These are phyloP conservation scores for Pseudonectria buxi DNA, from an alignment of 2,329 filamentous ascomycete genomes.

Conservation along the genomic window DNA sequence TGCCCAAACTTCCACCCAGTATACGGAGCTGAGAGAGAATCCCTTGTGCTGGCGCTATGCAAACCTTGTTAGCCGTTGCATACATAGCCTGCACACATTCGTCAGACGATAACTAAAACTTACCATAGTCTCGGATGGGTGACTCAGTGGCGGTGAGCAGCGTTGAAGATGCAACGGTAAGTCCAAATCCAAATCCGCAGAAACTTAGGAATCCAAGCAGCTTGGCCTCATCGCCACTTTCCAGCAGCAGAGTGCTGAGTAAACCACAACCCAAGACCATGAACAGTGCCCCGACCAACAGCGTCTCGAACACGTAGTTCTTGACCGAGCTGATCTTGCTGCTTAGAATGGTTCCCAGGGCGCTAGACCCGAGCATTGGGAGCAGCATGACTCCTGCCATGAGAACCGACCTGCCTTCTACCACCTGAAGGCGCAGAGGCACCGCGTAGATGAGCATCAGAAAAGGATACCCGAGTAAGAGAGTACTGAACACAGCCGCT, in stretches of 20 bases:
- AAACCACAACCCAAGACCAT: conserved; percentile 42
- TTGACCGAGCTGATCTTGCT: conserved; percentile 36
- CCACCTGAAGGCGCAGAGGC: conserved; percentile 43
- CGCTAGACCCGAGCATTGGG: conserved; percentile 44
- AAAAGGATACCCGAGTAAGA: conserved; percentile 45
- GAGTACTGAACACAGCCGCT: conserved; percentile 35
- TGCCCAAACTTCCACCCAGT: conserved; percentile 48
- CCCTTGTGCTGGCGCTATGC: conserved; percentile 43
- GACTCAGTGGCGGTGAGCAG: conserved; percentile 38
- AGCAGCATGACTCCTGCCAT: conserved; percentile 45
- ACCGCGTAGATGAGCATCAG: conserved; percentile 43
- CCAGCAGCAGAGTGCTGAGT: conserved; percentile 30
- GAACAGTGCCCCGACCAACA: conserved; percentile 34
- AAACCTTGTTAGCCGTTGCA: conserved; percentile 6
- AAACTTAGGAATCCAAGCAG: conserved; percentile 43
- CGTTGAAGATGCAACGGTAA: conserved; percentile 41
- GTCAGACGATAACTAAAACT: too few relatives aligned
- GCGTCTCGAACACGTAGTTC: conserved; percentile 37
- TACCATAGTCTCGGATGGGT: conserved; percentile 40
- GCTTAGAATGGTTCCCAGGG: conserved; percentile 36
- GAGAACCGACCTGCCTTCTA: conserved; percentile 40
- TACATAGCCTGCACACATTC: too few relatives aligned
- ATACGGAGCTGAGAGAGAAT: conserved; percentile 46
- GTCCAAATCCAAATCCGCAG: conserved; percentile 46
- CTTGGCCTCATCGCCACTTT: conserved; percentile 33